Conservation (phyloP, 2,329 filamentous ascomycete genomes). For the Xylariomycetidae sp. region DNA sequence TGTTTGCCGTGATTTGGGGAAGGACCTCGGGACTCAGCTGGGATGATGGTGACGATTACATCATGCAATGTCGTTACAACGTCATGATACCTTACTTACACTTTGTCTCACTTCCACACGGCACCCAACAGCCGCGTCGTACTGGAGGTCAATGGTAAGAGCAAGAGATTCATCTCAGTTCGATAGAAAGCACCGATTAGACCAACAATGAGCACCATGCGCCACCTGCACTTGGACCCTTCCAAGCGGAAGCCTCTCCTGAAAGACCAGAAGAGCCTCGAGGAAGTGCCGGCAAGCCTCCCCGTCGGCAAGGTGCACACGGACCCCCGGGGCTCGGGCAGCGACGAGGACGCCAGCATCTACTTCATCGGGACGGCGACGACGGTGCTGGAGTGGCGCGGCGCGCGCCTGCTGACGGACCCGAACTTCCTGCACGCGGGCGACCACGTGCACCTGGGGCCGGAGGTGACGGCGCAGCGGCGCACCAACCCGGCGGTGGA, state of each 20-base stretch:
- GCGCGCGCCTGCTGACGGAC: constrained; percentile 49
- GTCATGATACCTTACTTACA: no score
- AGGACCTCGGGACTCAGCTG: no score
- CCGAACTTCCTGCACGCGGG: constrained; percentile 62
- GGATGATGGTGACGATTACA: no score
- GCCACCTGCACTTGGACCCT: constrained; percentile 19
- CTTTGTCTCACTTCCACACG: no score
- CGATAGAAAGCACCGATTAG: not conserved
- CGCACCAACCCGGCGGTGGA: constrained; percentile 55
- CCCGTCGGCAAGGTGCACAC: constrained; percentile 19
- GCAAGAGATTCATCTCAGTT: no score
- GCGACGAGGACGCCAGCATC: constrained; percentile 35
- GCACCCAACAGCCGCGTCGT: no score
- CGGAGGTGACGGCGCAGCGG: constrained; percentile 50
- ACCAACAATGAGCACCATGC: constrained; percentile 15
- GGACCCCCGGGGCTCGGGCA: constrained; percentile 14
- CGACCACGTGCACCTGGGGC: constrained; percentile 61
- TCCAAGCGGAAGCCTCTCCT: constrained; percentile 25
- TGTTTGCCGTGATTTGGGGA: no score
- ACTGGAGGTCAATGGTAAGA: no score
- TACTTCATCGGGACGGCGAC: constrained; percentile 53
- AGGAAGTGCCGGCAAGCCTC: constrained; percentile 11
- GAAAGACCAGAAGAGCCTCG: constrained; percentile 17
- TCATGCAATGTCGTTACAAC: no score
- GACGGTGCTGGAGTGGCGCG: constrained; percentile 48